Conservation (phyloP, 768 basidiomycete genomes). For the Daedalea quercina region DNA sequence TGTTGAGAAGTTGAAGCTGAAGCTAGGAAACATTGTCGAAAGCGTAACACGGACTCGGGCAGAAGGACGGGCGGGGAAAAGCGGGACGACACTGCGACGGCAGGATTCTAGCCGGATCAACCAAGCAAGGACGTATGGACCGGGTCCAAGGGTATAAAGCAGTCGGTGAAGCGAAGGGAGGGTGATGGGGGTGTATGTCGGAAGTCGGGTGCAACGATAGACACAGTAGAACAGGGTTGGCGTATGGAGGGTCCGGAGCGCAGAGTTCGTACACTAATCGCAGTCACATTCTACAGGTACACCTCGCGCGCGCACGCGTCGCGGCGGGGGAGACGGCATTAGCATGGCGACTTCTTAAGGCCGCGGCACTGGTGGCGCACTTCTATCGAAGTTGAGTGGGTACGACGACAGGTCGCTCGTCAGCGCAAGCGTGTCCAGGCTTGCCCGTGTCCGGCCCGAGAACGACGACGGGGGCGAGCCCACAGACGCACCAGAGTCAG, state of each 20-base stretch:
- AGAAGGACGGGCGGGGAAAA: constrained; percentile 5
- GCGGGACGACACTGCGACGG: constrained; percentile 4
- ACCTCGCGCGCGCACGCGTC: constrained; percentile 6
- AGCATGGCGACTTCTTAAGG: background rate
- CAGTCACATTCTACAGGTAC: constrained; percentile 11
- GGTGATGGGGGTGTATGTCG: background rate
- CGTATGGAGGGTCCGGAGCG: constrained; percentile 6
- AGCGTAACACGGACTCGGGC: constrained; percentile 1
- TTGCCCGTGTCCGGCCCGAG: constrained; percentile 59
- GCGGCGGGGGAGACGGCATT: background rate
- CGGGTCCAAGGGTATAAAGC: constrained; percentile 13
- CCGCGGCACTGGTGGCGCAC: constrained; percentile 10
- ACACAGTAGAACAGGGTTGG: background rate
- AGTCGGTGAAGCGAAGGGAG: constrained; percentile 1
- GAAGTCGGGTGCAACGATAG: background rate
- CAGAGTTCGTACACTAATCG: constrained; percentile 8
- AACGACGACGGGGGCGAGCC: constrained; percentile 24
- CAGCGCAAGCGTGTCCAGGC: constrained; percentile 78
- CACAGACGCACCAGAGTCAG: constrained; percentile 21
- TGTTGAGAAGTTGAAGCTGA: constrained; percentile 5
- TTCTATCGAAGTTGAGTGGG: constrained; percentile 63
- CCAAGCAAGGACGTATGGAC: constrained; percentile 13
- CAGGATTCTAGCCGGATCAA: constrained; percentile 16
- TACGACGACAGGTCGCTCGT: constrained; percentile 82
- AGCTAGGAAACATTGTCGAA: constrained; percentile 5